Conservation (phyloP, 805 yeast genomes). For the Metschnikowia aberdeeniae region DNA sequence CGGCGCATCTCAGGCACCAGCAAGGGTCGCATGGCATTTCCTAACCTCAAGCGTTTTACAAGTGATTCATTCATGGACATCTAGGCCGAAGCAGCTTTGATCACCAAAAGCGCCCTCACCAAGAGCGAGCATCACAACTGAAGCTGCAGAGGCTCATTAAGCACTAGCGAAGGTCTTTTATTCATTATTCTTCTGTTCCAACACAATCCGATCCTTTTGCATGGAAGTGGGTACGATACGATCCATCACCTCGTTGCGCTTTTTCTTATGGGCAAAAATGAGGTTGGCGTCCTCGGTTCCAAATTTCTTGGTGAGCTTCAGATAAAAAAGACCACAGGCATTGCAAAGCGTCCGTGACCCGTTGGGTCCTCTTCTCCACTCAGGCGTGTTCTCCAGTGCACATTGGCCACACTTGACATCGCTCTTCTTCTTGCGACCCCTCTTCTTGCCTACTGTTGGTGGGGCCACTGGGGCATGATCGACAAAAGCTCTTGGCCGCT, state of each 20-base stretch:
- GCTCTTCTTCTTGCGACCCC: slow-evolving; percentile 19
- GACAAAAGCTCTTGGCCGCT: too few relatives aligned
- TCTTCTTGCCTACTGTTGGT: slow-evolving; percentile 8
- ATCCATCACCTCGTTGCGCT: slow-evolving; percentile 13
- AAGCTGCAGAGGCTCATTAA: too few relatives aligned
- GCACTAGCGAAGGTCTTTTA: background rate
- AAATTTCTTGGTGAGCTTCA: slow-evolving; percentile 51
- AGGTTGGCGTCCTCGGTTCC: slow-evolving; percentile 40
- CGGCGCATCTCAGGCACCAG: slow-evolving; percentile 7
- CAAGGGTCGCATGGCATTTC: slow-evolving; percentile 1
- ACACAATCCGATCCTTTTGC: slow-evolving; percentile 10
- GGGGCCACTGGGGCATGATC: background rate
- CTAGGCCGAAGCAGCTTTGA: background rate
- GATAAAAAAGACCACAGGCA: slow-evolving; percentile 82
- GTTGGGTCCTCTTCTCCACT: slow-evolving; percentile 89
- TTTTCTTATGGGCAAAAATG: slow-evolving; percentile 14
- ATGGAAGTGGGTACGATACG: slow-evolving; percentile 14
- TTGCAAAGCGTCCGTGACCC: slow-evolving; percentile 82
- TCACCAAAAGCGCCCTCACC: too few relatives aligned
- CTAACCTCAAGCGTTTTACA: too few relatives aligned
- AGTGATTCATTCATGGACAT: background rate
- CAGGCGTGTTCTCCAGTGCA: slow-evolving; percentile 59
- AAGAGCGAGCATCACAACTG: too few relatives aligned
- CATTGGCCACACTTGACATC: slow-evolving; percentile 17
- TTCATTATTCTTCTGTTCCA: background rate